Percentiles rank a stretch among this genome's conserved stretches.
Conservation (phyloP, 129 eudicot species). For the Tagetes patula region DNA sequence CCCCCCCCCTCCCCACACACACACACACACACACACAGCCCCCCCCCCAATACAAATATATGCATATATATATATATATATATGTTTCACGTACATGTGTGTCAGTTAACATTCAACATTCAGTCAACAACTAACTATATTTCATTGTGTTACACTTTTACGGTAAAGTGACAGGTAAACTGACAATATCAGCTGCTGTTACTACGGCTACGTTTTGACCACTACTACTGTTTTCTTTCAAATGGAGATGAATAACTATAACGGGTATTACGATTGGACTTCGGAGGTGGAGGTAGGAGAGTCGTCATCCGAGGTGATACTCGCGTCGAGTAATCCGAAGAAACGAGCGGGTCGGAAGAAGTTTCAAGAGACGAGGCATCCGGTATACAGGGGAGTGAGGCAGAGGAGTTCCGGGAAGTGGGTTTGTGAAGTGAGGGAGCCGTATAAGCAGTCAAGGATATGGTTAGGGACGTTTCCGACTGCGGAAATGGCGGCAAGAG, state of each 20-base stretch:
- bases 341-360: conserved; percentile 78
- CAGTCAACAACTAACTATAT: background rate
- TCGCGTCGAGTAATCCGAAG: conserved; percentile 68
- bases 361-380: conserved; percentile 80
- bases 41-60: background rate
- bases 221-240: background rate
- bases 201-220: too few species aligned
- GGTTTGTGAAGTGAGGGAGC: conserved; percentile 86
- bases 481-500: conserved; percentile 90
- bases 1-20: conserved; percentile 1
- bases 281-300: conserved; percentile 19
- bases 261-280: conserved; percentile 14
- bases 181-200: too few species aligned
- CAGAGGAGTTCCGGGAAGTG: conserved; percentile 79
- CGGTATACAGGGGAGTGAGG: conserved; percentile 82
- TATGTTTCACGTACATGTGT: background rate
- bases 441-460: conserved; percentile 71
- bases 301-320: conserved; percentile 33
- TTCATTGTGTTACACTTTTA: too few species aligned
- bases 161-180: too few species aligned
- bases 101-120: background rate
- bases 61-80: background rate
- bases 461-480: conserved; percentile 86
- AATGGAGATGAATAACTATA: conserved; percentile 22
- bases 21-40: conserved; percentile 1